Percentiles rank a stretch among this genome's conserved stretches.
These are phyloP conservation scores for Plasmopara viticola DNA, from an alignment of 352 stramenopile species.

Conservation along the genomic window DNA sequence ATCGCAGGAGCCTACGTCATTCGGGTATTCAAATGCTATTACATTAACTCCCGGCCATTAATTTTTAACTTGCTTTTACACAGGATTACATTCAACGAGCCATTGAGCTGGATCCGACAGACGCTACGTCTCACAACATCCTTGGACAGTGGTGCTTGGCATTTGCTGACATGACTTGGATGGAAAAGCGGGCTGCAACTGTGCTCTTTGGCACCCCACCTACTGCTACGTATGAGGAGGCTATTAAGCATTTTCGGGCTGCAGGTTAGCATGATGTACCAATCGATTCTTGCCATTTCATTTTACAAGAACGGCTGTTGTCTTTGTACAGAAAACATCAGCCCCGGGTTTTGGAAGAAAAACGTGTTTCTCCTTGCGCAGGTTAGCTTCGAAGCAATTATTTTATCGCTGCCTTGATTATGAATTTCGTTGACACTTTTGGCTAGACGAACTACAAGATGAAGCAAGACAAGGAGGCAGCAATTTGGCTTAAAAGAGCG, in stretches of 20 bases:
- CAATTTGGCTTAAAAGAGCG: slow-evolving; percentile 44
- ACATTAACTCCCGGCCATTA: background rate
- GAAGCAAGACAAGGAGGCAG: slow-evolving; percentile 39
- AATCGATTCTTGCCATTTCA: too few relatives aligned
- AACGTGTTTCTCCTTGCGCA: slow-evolving; percentile 59
- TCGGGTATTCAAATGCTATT: slow-evolving; percentile 19
- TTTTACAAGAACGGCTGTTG: background rate
- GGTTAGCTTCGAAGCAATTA: slow-evolving; percentile 13
- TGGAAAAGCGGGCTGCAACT: slow-evolving; percentile 59
- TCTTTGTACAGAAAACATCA: slow-evolving; percentile 39
- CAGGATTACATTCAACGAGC: slow-evolving; percentile 7
- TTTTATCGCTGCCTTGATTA: too few relatives aligned
- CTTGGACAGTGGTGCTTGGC: slow-evolving; percentile 71
- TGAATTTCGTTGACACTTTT: background rate
- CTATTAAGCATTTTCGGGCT: slow-evolving; percentile 13
- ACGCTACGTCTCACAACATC: slow-evolving; percentile 62
- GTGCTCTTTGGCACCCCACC: slow-evolving; percentile 62
- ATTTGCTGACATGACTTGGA: slow-evolving; percentile 75
- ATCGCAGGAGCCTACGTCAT: slow-evolving; percentile 62
- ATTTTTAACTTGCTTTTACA: too few relatives aligned
- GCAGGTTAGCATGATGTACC: too few relatives aligned
- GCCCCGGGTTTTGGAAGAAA: slow-evolving; percentile 73
- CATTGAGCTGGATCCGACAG: slow-evolving; percentile 61
- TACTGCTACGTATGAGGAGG: slow-evolving; percentile 58
- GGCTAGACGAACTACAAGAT: slow-evolving; percentile 32